phyloP scores from a whole-genome alignment of 495 filamentous ascomycete genomes.

The Neurospora tetraspora region DNA sequence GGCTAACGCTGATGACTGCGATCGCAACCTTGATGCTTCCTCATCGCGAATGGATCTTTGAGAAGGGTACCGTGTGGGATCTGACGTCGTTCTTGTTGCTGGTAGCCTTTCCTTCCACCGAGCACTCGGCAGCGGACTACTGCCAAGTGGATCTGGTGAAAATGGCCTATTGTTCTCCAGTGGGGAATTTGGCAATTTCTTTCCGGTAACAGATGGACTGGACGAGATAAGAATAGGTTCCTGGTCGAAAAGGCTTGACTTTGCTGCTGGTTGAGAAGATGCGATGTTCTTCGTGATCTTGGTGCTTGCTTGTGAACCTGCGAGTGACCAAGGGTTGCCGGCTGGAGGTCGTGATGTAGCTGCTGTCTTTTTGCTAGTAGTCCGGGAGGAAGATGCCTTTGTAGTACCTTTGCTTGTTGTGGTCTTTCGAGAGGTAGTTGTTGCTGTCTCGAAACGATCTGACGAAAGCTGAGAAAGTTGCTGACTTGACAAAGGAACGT shows the following conservation, averaged over 20 bases:
- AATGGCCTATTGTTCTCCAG: constrained; percentile 3
- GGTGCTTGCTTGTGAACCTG: constrained; percentile 28
- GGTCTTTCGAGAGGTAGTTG: background rate
- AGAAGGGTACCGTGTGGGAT: background rate
- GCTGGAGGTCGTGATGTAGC: constrained; percentile 6
- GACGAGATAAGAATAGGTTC: constrained; percentile 35
- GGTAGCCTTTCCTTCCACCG: background rate
- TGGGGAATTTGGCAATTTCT: constrained; percentile 2
- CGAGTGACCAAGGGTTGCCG: constrained; percentile 34
- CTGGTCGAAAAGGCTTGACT: background rate
- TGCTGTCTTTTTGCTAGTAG: constrained; percentile 8
- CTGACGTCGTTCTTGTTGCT: background rate
- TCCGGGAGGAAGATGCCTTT: background rate
- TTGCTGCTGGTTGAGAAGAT: constrained; percentile 2
- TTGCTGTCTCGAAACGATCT: background rate
- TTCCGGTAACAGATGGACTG: constrained; percentile 23
- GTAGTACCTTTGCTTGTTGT: background rate
- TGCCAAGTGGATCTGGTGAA: constrained; percentile 30
- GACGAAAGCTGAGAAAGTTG: background rate
- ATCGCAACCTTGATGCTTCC: background rate
- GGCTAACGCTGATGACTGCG: background rate
- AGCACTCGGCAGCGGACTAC: constrained; percentile 1
- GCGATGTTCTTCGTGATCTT: constrained; percentile 16
- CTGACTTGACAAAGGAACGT: background rate
- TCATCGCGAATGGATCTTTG: background rate